Conservation (phyloP, 441 rosid genomes). For the Corymbia citriodora region DNA sequence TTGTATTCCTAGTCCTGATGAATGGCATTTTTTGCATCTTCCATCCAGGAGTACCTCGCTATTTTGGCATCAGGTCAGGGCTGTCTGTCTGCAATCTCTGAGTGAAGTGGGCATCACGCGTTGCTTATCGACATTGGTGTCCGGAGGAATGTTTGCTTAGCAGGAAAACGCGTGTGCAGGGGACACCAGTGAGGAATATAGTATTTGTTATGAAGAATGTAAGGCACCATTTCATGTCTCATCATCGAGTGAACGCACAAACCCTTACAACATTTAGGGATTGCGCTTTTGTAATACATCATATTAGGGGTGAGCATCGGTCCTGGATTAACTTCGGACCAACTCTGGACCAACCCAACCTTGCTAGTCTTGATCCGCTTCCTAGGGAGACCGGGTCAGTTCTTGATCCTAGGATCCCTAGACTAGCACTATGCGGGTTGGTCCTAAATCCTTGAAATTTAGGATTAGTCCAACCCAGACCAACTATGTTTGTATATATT, state of each 20-base stretch:
- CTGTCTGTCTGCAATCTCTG: fast-evolving
- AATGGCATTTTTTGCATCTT: neutral
- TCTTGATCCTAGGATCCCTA: too few relatives aligned
- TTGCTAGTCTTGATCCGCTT: too few relatives aligned
- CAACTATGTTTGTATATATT: too few relatives aligned
- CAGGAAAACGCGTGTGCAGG: neutral
- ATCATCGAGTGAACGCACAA: neutral
- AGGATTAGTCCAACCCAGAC: too few relatives aligned
- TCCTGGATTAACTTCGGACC: too few relatives aligned
- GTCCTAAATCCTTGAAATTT: too few relatives aligned
- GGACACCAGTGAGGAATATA: neutral
- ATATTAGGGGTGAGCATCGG: too few relatives aligned
- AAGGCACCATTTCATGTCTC: neutral
- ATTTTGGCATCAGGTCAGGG: neutral
- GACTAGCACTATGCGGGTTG: too few relatives aligned
- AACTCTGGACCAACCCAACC: too few relatives aligned
- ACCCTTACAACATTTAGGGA: neutral
- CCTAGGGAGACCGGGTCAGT: too few relatives aligned
- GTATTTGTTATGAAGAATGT: neutral
- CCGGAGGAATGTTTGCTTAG: neutral
- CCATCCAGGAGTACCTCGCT: neutral
- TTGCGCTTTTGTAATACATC: neutral
- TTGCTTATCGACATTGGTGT: neutral
- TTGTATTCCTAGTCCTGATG: neutral
- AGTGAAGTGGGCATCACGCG: neutral